Base-by-base conservation (phyloP, 768 basidiomycete species). In the Daedaleopsis nitida region DNA sequence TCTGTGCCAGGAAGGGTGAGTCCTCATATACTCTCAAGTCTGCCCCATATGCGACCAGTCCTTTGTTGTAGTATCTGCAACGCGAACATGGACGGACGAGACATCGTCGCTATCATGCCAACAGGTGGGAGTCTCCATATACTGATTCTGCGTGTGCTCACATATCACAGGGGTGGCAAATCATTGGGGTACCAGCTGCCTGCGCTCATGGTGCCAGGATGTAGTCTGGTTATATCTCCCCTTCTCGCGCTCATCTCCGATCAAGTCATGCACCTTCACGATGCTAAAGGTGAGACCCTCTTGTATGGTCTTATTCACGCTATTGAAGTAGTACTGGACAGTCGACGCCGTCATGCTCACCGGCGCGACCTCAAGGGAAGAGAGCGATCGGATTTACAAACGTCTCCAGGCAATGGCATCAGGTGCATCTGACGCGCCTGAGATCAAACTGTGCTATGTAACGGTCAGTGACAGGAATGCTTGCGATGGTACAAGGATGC, bases 131-230 rank as follows among this genome's bases (percentile, higher is more conserved):
- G 13, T 53, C 16, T 53, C 16, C 16, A 12, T 12, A 32, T 17
- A 37, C 43, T 47, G 1, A 16, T 23, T n/a, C 9, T 37, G 43
- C 37, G 3, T 37, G 14, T 2, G 12, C 42, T 69, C 70, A 63
- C 66, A 63, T 24, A 60, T 70, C 39, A 17, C 3, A 85, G 93
- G 95, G 96, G 95, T 9, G 96, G 96, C 14, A 97, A 98, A 72
- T 91, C 88, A 0, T 74, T 98, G 65, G 95, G 93, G 0, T 98
- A 96, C 73, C 96, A 97, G 70, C 81, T 97, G 14, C 96, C 96
- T 1, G 94, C 96, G 0, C 76, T 96, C 3, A 72, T 96, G 3
- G 80, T 80, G 13, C 76, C 85, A 0, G 96, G 96, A 1, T 88
- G 88, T 60, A 97, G 94, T 0, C 68, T 98, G 45, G 92, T 94